Conservation (phyloP, 1,139 yeast genomes). For the Magnusiomyces sp. region DNA sequence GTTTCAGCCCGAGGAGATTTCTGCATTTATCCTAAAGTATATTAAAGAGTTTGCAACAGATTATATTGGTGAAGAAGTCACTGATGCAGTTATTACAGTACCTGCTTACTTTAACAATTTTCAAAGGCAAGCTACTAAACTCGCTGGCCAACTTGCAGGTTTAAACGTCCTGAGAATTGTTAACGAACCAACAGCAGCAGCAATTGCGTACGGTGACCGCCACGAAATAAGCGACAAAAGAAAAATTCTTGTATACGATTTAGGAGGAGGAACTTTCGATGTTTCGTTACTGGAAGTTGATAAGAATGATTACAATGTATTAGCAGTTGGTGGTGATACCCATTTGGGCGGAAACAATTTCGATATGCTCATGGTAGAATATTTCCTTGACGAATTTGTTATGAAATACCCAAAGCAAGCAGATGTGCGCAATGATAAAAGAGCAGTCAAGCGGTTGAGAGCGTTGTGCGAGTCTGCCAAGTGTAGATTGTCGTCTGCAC, state of each 20-base stretch:
- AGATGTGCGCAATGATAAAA: constrained; percentile 84
- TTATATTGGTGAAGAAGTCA: constrained; percentile 77
- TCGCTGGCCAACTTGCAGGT: constrained; percentile 95
- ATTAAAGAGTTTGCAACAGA: constrained; percentile 93
- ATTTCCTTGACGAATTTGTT: constrained; percentile 85
- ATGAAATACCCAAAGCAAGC: constrained; percentile 89
- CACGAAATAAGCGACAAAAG: too few relatives aligned
- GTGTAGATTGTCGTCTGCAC: constrained; percentile 93
- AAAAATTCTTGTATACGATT: constrained; percentile 75
- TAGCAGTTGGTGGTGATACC: constrained; percentile 84
- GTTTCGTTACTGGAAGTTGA: constrained; percentile 77
- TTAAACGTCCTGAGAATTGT: constrained; percentile 88
- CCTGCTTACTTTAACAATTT: constrained; percentile 98
- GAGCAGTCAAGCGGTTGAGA: constrained; percentile 99
- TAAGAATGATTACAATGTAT: constrained; percentile 82
- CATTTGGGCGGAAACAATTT: constrained; percentile 84
- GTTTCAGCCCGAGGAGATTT: constrained; percentile 83
- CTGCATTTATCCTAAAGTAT: constrained; percentile 84
- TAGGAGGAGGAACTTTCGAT: constrained; percentile 89
- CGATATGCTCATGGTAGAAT: constrained; percentile 78
- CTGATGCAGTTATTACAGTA: constrained; percentile 92
- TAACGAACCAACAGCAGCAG: constrained; percentile 98
- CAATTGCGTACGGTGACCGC: constrained; percentile 96
- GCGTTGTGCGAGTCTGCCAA: constrained; percentile 99
- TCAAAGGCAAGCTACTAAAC: constrained; percentile 97